phyloP scores from a whole-genome alignment of 176 grass and related monocot genomes.

The Puccinellia tenuiflora region DNA sequence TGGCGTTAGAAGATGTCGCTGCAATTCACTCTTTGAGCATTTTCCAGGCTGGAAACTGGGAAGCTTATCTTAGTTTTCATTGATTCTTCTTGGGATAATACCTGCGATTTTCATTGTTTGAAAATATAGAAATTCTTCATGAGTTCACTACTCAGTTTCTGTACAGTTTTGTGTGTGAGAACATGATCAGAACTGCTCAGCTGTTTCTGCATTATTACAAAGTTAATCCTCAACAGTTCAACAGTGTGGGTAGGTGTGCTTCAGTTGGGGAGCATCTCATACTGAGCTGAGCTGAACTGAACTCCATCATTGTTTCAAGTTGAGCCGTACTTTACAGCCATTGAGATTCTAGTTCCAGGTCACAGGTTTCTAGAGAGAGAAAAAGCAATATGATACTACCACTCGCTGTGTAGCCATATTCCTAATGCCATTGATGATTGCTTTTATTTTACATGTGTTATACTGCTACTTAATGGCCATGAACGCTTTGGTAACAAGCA shows the following conservation, averaged over 20 bases:
- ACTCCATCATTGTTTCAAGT: conserved; percentile 10
- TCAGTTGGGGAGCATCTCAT: background rate
- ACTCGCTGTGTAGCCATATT: background rate
- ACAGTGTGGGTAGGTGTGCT: background rate
- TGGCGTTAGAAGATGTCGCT: background rate
- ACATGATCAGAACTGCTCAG: background rate
- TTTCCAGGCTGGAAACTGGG: background rate
- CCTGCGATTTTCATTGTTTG: background rate
- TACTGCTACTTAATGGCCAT: background rate
- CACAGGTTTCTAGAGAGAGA: background rate
- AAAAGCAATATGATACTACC: background rate
- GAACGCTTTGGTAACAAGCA: background rate
- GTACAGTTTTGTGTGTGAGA: background rate
- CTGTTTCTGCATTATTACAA: background rate
- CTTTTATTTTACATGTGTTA: background rate
- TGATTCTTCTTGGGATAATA: background rate
- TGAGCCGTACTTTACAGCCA: conserved; percentile 27
- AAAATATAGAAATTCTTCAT: background rate
- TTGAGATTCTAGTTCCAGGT: conserved; percentile 17
- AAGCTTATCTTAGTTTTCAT: background rate
- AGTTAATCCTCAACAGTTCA: background rate
- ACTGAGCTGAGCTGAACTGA: background rate
- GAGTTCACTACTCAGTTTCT: background rate
- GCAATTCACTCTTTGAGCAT: background rate
- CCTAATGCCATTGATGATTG: background rate